A percentile compares a stretch with the other conserved stretches of the same genome.
phyloP scores from a whole-genome alignment of 768 basidiomycete genomes.

The Pleurotus giganteus region DNA sequence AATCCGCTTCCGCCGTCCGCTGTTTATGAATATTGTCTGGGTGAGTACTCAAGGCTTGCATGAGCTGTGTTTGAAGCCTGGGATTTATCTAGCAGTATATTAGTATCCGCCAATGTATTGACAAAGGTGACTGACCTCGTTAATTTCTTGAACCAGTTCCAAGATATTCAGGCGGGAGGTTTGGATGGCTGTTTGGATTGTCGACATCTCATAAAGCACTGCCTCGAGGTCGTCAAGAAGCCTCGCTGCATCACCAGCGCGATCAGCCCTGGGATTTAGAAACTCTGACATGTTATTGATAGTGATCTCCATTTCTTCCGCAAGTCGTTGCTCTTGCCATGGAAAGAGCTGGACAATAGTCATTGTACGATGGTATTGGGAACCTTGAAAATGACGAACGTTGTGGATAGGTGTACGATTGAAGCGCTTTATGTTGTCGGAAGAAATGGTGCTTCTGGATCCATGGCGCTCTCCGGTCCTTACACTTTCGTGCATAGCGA shows the following conservation, averaged over 20 bases:
- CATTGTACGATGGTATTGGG: background rate
- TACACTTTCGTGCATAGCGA: background rate
- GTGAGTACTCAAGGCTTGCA: conserved; percentile 23
- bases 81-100: conserved; percentile 25
- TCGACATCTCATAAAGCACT: background rate
- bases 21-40: conserved; percentile 24
- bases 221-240: background rate
- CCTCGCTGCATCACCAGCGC: background rate
- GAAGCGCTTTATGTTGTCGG: conserved; percentile 1
- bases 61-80: conserved; percentile 27
- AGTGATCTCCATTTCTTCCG: background rate
- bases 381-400: background rate
- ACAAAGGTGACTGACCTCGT: conserved; percentile 10
- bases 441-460: too few species aligned
- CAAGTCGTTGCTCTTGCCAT: background rate
- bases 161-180: background rate
- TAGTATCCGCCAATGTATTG: background rate
- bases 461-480: too few species aligned
- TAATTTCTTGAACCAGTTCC: background rate
- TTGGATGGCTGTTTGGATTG: background rate
- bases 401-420: background rate
- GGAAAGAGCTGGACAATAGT: background rate
- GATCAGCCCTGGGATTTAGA: background rate
- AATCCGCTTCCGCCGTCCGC: conserved; percentile 34
- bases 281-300: background rate